Conservation (phyloP, 2,329 filamentous ascomycete species). For the Ophiocordyceps camponoti-saundersi region DNA sequence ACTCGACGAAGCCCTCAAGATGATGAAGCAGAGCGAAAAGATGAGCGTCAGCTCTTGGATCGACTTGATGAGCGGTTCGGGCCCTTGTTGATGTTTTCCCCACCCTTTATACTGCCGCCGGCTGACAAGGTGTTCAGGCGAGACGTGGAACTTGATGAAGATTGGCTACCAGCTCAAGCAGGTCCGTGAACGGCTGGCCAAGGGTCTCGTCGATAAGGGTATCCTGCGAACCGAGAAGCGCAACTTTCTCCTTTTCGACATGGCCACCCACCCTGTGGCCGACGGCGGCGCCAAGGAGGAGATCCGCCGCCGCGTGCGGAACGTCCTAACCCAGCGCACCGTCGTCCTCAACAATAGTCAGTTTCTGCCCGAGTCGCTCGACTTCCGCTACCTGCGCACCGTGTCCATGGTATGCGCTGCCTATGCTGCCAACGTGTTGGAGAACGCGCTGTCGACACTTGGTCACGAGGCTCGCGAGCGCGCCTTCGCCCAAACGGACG, state of each 20-base stretch:
- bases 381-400: conserved; percentile 84
- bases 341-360: conserved; percentile 75
- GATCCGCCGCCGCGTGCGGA: conserved; percentile 81
- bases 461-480: conserved; percentile 88
- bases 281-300: conserved; percentile 96
- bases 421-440: conserved; percentile 92
- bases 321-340: conserved; percentile 82
- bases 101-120: not conserved
- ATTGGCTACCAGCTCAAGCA: conserved; percentile 99
- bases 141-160: conserved; percentile 99
- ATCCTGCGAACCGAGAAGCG: conserved; percentile 97
- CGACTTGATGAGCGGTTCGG: conserved; percentile 83
- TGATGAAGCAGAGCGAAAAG: conserved; percentile 99
- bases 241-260: conserved; percentile 98
- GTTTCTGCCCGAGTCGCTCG: conserved; percentile 85
- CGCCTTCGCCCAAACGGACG: conserved; percentile 93
- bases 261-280: conserved; percentile 95
- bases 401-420: conserved; percentile 95
- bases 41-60: conserved; percentile 99
- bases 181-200: conserved; percentile 90
- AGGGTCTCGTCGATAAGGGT: conserved; percentile 95
- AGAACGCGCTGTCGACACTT: conserved; percentile 89
- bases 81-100: not conserved
- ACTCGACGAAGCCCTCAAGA: conserved; percentile 93
- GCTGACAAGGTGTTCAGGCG: conserved; percentile 38